Evolutionary conservation across 768 basidiomycete genomes (phyloP).

Genomic region (Lactarius hengduanensis): DNA sequence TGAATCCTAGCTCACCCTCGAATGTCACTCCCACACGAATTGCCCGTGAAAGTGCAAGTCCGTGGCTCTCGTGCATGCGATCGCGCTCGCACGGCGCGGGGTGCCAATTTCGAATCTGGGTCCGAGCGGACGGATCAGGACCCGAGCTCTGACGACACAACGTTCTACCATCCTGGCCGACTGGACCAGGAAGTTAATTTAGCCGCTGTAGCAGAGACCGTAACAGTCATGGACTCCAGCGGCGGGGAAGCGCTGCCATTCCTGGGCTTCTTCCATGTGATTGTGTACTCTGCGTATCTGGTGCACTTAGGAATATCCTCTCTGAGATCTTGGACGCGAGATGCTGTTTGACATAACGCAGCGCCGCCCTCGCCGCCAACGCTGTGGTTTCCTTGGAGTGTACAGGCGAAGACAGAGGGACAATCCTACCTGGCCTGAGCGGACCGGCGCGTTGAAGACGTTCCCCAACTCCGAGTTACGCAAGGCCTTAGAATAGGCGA

Average conservation of each 20-base stretch:
- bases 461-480: not conserved
- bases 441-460: not conserved
- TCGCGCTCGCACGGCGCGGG: not conserved
- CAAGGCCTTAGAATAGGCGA: not conserved
- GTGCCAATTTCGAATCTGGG: not conserved
- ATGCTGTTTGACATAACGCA: not conserved
- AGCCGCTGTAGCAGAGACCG: not conserved
- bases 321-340: not conserved
- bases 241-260: not conserved
- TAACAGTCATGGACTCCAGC: not conserved
- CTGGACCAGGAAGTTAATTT: not conserved
- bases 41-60: not conserved
- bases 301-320: slow-evolving; percentile 6
- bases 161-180: not conserved
- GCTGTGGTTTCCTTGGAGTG: slow-evolving; percentile 5
- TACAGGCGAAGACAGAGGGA: not conserved
- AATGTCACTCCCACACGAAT: not conserved
- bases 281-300: slow-evolving; percentile 8
- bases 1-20: slow-evolving; percentile 7
- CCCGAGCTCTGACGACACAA: not conserved
- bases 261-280: not conserved
- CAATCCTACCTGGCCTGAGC: not conserved
- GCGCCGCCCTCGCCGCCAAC: slow-evolving; percentile 7
- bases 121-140: not conserved
- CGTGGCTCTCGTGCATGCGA: not conserved